Percentiles rank a stretch among this genome's conserved stretches.
Conservation (phyloP, 2,329 filamentous ascomycete species). For the Fusarium falciforme region DNA sequence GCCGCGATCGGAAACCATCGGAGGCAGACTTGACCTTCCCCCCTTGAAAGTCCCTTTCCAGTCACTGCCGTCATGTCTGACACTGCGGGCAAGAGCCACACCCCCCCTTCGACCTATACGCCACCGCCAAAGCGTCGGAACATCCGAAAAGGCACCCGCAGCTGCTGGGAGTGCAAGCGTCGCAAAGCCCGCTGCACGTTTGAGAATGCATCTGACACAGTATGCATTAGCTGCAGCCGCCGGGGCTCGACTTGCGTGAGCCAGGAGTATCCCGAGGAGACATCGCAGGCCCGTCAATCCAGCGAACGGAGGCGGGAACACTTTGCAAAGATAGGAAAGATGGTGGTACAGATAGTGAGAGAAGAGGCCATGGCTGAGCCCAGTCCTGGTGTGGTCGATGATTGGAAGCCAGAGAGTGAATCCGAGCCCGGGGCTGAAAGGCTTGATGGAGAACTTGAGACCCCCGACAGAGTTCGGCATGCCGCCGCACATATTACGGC, state of each 20-base stretch:
- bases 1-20: background rate
- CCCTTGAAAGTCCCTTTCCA: background rate
- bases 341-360: conserved; percentile 12
- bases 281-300: background rate
- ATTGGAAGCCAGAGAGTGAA: background rate
- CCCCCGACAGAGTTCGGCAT: background rate
- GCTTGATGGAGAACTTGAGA: background rate
- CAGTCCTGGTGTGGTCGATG: conserved; percentile 46
- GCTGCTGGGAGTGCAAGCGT: conserved; percentile 25
- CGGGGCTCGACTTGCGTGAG: conserved; percentile 13
- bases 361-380: conserved; percentile 9
- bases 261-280: conserved; percentile 14
- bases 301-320: background rate
- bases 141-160: conserved; percentile 25
- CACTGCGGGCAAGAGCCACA: background rate
- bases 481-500: background rate
- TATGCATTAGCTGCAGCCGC: conserved; percentile 8
- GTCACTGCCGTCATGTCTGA: background rate
- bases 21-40: background rate
- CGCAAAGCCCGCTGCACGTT: conserved; percentile 24
- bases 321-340: conserved; percentile 1
- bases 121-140: conserved; percentile 13
- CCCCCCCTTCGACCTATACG: background rate
- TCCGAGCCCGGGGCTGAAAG: background rate
- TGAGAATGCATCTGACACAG: background rate